Evolutionary conservation across 352 stramenopile genomes (phyloP), one percentile per base, ranked within the genome.

Genomic region (Pythium biforme): DNA sequence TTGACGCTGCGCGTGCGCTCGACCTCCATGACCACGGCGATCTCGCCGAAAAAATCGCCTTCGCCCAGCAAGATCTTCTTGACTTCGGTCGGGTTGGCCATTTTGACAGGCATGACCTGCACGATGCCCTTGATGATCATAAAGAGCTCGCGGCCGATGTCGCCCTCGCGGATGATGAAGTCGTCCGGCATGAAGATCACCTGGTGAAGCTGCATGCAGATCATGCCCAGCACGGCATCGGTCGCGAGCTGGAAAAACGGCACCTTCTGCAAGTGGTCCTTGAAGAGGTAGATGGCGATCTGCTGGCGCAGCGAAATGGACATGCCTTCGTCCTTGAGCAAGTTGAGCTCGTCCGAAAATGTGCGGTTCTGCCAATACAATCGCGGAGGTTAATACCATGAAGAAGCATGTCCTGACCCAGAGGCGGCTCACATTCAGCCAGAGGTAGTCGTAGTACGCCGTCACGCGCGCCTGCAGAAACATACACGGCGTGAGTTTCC

Each of bases 101-200:
- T 66, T 10, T 80, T 72, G 2, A 70, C 74, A n/a, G 78, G 78
- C 56, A 88, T 68, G 23, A 88, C 75, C 0, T 74, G 70, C 5
- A 89, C 76, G 34, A 87, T 83, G 3, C 80, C 80, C 63, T 89
- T 89, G 51, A 86, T 73, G 58, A 89, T 83, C 76, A 88, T 86
- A 59, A 88, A 89, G 15, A 90, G 45, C 56, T 90, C 81, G 29
- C 80, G 83, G 12, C 78, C 78, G 48, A 86, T 87, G 40, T 90
- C 80, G 4, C 76, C 78, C 58, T 90, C 76, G 47, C 61, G 73
- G 53, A 88, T 86, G 56, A 88, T 81, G 45, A 73, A 81, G 62
- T 86, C 78, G 29, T 82, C 76, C 0, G 78, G 73, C 76, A 90
- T 86, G 58, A 81, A 85, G 55, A 89, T 86, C 34, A 87, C 75